phyloP scores from a whole-genome alignment of 805 yeast species.

The Wickerhamomyces ciferrii region DNA sequence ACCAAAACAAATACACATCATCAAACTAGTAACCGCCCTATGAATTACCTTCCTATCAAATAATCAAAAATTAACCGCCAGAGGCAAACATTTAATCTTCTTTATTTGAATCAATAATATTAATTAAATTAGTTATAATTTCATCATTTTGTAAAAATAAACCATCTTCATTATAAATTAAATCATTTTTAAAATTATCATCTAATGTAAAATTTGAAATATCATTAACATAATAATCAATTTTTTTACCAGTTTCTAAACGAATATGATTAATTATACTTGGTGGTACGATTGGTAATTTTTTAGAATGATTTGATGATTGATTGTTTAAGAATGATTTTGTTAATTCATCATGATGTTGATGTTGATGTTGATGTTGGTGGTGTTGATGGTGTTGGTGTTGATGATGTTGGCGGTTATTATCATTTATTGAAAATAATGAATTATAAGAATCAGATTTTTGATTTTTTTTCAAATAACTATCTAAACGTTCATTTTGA shows the following conservation, averaged over 20 bases:
- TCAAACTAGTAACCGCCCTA: too few relatives aligned
- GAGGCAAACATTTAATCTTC: too few relatives aligned
- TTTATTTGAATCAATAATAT: neutral
- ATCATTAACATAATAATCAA: conserved; percentile 1
- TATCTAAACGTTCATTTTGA: neutral
- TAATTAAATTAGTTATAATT: neutral
- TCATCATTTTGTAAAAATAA: conserved; percentile 1
- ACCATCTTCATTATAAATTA: conserved; percentile 2
- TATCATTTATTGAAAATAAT: neutral
- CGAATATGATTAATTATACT: neutral
- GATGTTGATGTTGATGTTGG: neutral
- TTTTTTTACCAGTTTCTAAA: neutral
- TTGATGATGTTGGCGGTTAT: neutral
- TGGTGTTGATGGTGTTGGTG: neutral
- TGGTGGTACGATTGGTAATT: neutral
- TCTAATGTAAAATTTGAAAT: neutral
- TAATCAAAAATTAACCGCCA: too few relatives aligned
- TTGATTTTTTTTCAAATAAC: neutral
- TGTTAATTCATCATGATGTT: neutral
- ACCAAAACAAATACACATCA: too few relatives aligned
- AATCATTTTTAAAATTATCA: neutral
- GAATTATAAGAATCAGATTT: neutral
- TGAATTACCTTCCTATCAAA: too few relatives aligned
- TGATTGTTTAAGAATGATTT: neutral
- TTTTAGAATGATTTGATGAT: neutral